Base-by-base conservation (phyloP, 179 eudicot species). In the Beta lomatogona region DNA sequence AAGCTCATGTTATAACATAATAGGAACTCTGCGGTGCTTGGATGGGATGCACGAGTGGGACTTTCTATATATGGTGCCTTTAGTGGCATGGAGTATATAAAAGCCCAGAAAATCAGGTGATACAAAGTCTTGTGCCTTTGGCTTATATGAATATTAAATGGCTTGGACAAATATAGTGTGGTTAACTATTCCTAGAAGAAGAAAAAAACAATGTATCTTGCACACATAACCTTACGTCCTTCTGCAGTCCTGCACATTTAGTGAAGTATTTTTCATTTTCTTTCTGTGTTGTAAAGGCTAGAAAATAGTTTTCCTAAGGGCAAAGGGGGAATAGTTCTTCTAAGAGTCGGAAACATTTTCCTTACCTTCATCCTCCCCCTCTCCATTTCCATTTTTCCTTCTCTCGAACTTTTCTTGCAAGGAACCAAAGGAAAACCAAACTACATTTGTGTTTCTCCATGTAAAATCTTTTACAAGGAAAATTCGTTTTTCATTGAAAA, bases 31-130 rank as follows among this genome's bases (percentile, higher is more conserved):
- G 78, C 84, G 6, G 91, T 92, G 81, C 41, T 90, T 60, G 99
- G 97, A 36, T 92, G 97, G 90, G 99, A 96, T 86, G 87, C 88
- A 64, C 90, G 98, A 79, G 98, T 94, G 52, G 94, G 89, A 55
- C 97, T 94, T 79, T 79, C 93, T 28, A 83, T 96, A 60, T 96
- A 94, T 52, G 90, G 91, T 71, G 65, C 97, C 73, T 96, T 96
- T 83, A 72, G 53, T 68, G 84, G 94, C 82, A 82, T 86, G 79
- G 99, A 96, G 65, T 96, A 96, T 73, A 70, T 96, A 16, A 93
- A 92, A 87, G 97, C 99, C 21, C 99, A 96, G 83, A 90, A 85
- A 89, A 86, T 94, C 76, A 91, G 98, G 99, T 93, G 81, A 46
- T 59, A 6, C 76, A 64, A 81, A 65, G 72, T 67, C 12, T 46